phyloP scores from a whole-genome alignment of 2,329 filamentous ascomycete genomes.

The Alternaria incomplexa region DNA sequence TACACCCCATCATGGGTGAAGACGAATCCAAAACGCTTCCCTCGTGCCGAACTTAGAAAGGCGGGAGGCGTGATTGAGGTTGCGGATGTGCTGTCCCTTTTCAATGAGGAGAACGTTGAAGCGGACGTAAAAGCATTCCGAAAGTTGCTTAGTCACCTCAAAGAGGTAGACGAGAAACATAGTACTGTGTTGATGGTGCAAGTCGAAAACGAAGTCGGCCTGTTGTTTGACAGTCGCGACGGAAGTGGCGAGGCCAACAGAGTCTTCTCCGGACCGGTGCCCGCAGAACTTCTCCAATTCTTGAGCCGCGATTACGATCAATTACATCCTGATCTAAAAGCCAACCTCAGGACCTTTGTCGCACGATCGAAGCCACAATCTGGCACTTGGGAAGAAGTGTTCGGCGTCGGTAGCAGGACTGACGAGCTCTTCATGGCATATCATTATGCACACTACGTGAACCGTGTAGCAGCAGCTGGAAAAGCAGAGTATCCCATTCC shows the following conservation, averaged over 20 bases:
- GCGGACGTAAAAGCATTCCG: conserved; percentile 51
- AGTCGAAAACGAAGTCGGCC: conserved; percentile 63
- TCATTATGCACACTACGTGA: conserved; percentile 51
- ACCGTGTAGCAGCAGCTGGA: conserved; percentile 51
- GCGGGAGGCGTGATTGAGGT: conserved; percentile 28
- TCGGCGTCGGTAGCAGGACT: conserved; percentile 45
- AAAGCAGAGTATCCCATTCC: conserved; percentile 52
- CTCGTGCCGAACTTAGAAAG: conserved; percentile 28
- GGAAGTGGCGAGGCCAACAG: conserved; percentile 47
- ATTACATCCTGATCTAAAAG: conserved; percentile 26
- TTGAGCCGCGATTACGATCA: conserved; percentile 37
- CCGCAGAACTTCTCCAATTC: conserved; percentile 44
- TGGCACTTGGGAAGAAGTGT: conserved; percentile 49
- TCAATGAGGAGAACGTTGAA: conserved; percentile 44
- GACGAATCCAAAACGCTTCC: conserved; percentile 44
- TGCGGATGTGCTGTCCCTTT: conserved; percentile 34
- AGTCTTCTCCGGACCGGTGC: conserved; percentile 48
- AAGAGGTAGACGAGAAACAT: conserved; percentile 54
- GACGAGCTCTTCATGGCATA: conserved; percentile 60
- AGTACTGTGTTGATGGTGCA: conserved; percentile 63
- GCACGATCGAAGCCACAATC: conserved; percentile 11
- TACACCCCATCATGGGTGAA: conserved; percentile 38
- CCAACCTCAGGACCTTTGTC: conserved; percentile 6
- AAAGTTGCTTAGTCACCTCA: conserved; percentile 49
- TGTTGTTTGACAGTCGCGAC: conserved; percentile 58